Evolutionary conservation across 2,329 filamentous ascomycete species (phyloP).

Genomic region (Cladophialophora immunda): DNA sequence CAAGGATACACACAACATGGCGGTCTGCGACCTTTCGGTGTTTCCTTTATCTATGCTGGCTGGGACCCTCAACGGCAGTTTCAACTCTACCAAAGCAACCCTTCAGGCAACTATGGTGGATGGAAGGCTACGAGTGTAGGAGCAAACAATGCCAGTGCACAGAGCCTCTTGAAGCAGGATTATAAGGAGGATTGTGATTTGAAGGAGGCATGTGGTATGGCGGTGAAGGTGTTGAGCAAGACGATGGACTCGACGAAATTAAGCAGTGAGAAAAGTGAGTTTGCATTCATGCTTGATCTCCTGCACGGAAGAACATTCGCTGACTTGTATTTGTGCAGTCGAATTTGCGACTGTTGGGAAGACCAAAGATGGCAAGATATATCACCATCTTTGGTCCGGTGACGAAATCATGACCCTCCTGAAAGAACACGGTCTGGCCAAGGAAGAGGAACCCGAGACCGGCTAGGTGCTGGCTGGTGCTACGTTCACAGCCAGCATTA

Average conservation of each 20-base stretch:
- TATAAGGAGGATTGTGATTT: slow-evolving; percentile 98
- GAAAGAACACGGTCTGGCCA: slow-evolving; percentile 94
- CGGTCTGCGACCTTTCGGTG: slow-evolving; percentile 96
- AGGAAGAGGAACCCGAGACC: slow-evolving; percentile 76
- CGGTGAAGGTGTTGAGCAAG: slow-evolving; percentile 99
- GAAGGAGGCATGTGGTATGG: slow-evolving; percentile 95
- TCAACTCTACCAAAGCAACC: slow-evolving; percentile 99
- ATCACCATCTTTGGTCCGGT: slow-evolving; percentile 95
- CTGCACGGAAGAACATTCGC: not conserved
- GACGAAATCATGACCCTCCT: slow-evolving; percentile 95
- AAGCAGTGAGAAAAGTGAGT: slow-evolving; percentile 97
- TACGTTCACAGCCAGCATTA: not conserved
- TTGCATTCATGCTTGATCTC: slow-evolving; percentile 16
- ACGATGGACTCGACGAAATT: slow-evolving; percentile 99
- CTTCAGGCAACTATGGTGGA: slow-evolving; percentile 96
- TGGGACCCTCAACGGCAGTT: slow-evolving; percentile 97
- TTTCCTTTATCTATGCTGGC: slow-evolving; percentile 99
- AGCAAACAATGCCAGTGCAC: slow-evolving; percentile 96
- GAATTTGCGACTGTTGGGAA: slow-evolving; percentile 98
- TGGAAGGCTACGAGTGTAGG: slow-evolving; percentile 99
- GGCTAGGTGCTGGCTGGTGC: slow-evolving; percentile 43
- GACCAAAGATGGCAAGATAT: slow-evolving; percentile 94
- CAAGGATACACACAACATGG: slow-evolving; percentile 99
- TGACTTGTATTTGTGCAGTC: slow-evolving; percentile 63
- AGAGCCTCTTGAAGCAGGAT: slow-evolving; percentile 97